These are phyloP conservation scores for Annulohypoxylon truncatum DNA, from an alignment of 2,329 filamentous ascomycete species.

Conservation along the genomic window DNA sequence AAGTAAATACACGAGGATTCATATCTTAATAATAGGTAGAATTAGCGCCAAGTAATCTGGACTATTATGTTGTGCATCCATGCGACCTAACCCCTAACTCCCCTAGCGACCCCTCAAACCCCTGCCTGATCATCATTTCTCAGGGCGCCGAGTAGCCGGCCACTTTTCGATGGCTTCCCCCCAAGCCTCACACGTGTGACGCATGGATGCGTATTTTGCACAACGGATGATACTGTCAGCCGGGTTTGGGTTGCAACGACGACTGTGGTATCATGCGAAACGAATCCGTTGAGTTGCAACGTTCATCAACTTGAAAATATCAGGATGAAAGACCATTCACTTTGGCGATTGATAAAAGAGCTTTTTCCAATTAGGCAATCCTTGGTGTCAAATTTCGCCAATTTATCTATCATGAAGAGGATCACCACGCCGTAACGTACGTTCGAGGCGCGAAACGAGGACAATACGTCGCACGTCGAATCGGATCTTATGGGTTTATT, in stretches of 20 bases:
- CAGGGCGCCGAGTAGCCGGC: conserved; percentile 17
- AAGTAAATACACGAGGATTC: neutral
- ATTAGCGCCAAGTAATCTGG: conserved; percentile 15
- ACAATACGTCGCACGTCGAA: neutral
- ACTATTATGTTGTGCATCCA: neutral
- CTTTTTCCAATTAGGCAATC: neutral
- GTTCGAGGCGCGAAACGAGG: conserved; percentile 5
- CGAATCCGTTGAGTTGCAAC: neutral
- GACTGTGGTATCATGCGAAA: conserved; percentile 1
- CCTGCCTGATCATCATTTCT: conserved; percentile 19
- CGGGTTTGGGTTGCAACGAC: conserved; percentile 11
- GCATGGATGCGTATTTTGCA: conserved; percentile 20
- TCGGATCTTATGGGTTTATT: neutral
- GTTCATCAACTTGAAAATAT: neutral
- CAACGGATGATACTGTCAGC: neutral
- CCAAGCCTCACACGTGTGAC: conserved; percentile 33
- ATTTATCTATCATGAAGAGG: neutral
- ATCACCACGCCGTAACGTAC: neutral
- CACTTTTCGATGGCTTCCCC: conserved; percentile 1
- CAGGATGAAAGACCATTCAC: neutral
- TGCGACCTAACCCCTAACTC: conserved; percentile 1
- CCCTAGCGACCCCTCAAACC: neutral
- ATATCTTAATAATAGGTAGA: neutral
- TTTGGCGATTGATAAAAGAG: neutral
- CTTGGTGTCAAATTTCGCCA: neutral